Evolutionary conservation across 805 yeast genomes (phyloP), one percentile per base, ranked within the genome.

Genomic region (Debaryomyces maramus): DNA sequence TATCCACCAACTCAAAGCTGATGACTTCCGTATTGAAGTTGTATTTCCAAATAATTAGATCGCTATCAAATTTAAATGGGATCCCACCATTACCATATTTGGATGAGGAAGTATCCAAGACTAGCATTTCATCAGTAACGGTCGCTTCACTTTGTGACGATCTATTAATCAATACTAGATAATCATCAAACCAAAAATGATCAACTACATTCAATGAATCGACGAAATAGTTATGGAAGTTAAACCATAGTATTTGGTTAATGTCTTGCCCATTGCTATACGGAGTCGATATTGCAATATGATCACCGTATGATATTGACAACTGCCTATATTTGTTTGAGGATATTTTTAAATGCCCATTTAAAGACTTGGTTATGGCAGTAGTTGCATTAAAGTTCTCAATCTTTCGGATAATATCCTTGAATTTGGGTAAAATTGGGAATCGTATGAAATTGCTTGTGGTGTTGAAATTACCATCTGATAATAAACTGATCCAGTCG

Each of bases 241-340:
- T 62, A 43, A 55, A 69, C 75, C 75, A 70, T 8, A 67, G 42
- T 4, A 64, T 52, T 39, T 69, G 73, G 40, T 63, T 63, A 5
- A 48, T 39, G 21, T 45, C 48, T 11, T 49, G 48, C 10, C 51
- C 45, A 9, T 48, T 40, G 11, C 50, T 49, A 21, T 44, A 54
- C 4, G 68, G 65, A 2, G 67, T 65, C 0, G 68, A 61, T 6
- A 65, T 41, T 0, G 66, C 40, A 8, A 65, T 27, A 22, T 55
- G 36, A 32, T 56, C 55, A 5, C 63, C 64, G 44, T 43, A 62
- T 1, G 67, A 48, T 4, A 64, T 52, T 3, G 61, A 47, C 9
- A 65, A 34, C 43, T 65, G 71, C 36, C 55, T 44, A 26, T 22
- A 41, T 10, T 20, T 29, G 38, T 56, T 63, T n/a, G 42, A 46